These are phyloP conservation scores for Thraustotheca clavata DNA, from an alignment of 352 stramenopile genomes.

Conservation along the genomic window DNA sequence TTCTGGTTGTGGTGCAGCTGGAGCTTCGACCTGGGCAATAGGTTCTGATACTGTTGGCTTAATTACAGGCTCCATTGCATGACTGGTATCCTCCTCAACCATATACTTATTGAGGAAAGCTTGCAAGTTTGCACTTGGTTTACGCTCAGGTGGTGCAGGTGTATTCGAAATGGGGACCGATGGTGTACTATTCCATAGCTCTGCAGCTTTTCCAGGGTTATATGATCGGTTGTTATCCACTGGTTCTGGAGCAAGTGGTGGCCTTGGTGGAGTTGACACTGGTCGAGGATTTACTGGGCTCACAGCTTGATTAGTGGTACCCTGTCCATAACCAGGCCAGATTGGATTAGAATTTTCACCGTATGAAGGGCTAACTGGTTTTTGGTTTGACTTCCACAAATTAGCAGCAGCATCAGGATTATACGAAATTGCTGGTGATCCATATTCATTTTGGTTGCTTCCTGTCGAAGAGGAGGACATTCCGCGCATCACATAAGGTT, in stretches of 20 bases:
- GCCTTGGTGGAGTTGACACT: too few species aligned
- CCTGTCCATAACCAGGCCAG: too few species aligned
- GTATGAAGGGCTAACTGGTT: neutral
- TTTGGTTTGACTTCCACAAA: neutral
- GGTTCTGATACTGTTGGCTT: neutral
- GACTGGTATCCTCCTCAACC: neutral
- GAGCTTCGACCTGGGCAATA: too few species aligned
- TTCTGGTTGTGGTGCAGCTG: neutral
- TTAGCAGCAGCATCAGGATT: neutral
- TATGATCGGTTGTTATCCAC: too few species aligned
- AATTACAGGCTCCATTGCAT: neutral
- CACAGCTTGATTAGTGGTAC: too few species aligned
- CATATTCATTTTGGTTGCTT: slow-evolving; percentile 4
- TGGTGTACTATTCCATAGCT: too few species aligned
- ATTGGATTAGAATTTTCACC: neutral
- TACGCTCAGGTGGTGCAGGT: too few species aligned
- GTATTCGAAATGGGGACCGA: too few species aligned
- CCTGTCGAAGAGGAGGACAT: neutral
- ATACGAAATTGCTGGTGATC: neutral
- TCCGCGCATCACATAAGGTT: neutral
- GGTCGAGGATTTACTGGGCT: too few species aligned
- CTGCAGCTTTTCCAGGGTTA: too few species aligned
- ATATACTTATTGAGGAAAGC: slow-evolving; percentile 15
- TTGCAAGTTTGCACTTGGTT: slow-evolving; percentile 9
- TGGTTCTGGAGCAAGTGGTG: too few species aligned